Evolutionary conservation across 108 stramenopile species (phyloP).

Genomic region (Cylindrotheca closterium): DNA sequence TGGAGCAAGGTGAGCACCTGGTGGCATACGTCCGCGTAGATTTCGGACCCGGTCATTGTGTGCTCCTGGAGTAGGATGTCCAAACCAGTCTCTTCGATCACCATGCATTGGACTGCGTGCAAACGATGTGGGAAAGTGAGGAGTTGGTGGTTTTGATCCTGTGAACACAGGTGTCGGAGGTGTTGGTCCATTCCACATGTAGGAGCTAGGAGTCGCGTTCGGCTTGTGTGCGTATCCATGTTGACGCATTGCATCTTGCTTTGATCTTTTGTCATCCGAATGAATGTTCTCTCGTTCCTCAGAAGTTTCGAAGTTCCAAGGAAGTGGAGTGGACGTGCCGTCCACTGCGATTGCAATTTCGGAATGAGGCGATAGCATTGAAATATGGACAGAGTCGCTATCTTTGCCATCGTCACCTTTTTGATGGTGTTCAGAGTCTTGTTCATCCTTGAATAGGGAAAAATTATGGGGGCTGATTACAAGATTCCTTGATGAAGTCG

Average conservation of each 20-base stretch:
- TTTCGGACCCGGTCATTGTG: constrained; percentile 69
- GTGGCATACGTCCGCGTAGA: constrained; percentile 70
- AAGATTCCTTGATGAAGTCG: constrained; percentile 24
- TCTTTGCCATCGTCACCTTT: constrained; percentile 37
- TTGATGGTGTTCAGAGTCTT: constrained; percentile 23
- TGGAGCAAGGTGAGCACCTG: constrained; percentile 52
- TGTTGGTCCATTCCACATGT: constrained; percentile 12
- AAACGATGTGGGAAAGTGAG: constrained; percentile 33
- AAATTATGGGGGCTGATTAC: constrained; percentile 50
- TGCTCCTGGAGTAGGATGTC: constrained; percentile 40
- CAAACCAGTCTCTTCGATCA: constrained; percentile 36
- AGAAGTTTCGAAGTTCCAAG: constrained; percentile 51
- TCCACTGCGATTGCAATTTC: constrained; percentile 43
- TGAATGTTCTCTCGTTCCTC: constrained; percentile 46
- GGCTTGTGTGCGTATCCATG: constrained; percentile 20
- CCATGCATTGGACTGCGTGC: constrained; percentile 46
- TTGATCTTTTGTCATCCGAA: constrained; percentile 19
- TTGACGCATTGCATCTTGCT: constrained; percentile 32
- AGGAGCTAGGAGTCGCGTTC: constrained; percentile 13
- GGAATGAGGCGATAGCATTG: constrained; percentile 61
- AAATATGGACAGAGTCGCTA: constrained; percentile 48
- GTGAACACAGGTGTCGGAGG: constrained; percentile 48
- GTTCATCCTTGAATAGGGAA: constrained; percentile 57
- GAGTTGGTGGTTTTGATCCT: constrained; percentile 30
- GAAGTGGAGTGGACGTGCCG: constrained; percentile 64